phyloP scores from a whole-genome alignment of 345 rosid genomes.

The Sisymbrium altissimum region DNA sequence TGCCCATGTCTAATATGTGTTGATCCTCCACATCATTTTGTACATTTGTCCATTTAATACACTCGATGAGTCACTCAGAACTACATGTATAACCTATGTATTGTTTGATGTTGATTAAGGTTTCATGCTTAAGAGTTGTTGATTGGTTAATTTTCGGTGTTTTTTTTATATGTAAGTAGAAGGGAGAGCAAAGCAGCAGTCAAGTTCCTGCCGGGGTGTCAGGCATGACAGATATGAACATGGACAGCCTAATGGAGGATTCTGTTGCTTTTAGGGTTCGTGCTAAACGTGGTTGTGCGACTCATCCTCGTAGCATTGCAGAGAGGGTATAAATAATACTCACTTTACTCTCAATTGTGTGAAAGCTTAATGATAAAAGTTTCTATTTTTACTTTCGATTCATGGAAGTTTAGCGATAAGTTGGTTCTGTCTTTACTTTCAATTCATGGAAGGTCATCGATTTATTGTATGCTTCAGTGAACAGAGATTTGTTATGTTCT shows the following conservation, averaged over 20 bases:
- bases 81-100: background rate
- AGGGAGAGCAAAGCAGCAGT: slow-evolving; percentile 46
- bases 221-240: slow-evolving; percentile 40
- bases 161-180: slow-evolving; percentile 35
- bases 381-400: background rate
- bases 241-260: slow-evolving; percentile 59
- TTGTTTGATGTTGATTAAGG: slow-evolving; percentile 7
- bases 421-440: background rate
- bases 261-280: slow-evolving; percentile 64
- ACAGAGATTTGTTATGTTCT: background rate
- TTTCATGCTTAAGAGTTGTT: background rate
- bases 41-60: background rate
- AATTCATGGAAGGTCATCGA: background rate
- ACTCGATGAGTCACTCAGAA: background rate
- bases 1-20: background rate
- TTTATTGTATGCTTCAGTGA: background rate
- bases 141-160: background rate
- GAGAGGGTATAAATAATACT: slow-evolving; percentile 48
- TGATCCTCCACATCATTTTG: background rate
- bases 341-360: background rate
- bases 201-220: slow-evolving; percentile 36
- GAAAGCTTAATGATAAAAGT: background rate
- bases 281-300: slow-evolving; percentile 83
- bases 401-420: background rate
- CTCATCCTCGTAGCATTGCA: slow-evolving; percentile 90